These are phyloP conservation scores for Scopulariopsis brevicaulis DNA, from an alignment of 2,329 filamentous ascomycete species.

Conservation along the genomic window DNA sequence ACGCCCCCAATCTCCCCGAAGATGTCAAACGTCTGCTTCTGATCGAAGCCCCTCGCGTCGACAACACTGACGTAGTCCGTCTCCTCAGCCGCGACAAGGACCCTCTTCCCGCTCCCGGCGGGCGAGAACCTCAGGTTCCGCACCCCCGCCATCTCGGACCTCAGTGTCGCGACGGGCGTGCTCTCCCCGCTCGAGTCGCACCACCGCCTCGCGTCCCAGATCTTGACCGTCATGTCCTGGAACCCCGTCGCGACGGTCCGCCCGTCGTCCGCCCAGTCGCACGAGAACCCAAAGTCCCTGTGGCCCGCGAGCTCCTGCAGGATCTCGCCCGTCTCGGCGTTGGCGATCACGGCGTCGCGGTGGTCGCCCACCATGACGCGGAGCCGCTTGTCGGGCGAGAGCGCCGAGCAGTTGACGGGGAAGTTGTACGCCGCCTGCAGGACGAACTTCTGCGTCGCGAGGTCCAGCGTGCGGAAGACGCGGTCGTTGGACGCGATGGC, in stretches of 20 bases:
- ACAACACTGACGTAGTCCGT: constrained; percentile 64
- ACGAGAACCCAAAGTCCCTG: constrained; percentile 62
- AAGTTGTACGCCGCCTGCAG: constrained; percentile 40
- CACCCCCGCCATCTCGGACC: constrained; percentile 56
- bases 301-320: constrained; percentile 51
- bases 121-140: constrained; percentile 64
- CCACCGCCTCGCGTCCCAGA: constrained; percentile 70
- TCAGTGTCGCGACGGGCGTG: constrained; percentile 40
- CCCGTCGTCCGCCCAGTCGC: constrained; percentile 70
- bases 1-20: constrained; percentile 67
- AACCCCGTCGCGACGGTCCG: constrained; percentile 66
- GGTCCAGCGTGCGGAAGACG: constrained; percentile 45
- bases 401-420: constrained; percentile 61
- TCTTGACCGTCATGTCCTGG: constrained; percentile 61
- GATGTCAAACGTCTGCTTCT: constrained; percentile 60
- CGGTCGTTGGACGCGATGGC: constrained; percentile 54
- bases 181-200: constrained; percentile 35
- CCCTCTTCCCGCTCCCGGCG: constrained; percentile 51
- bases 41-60: constrained; percentile 50
- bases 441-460: constrained; percentile 46
- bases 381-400: constrained; percentile 60
- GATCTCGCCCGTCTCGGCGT: constrained; percentile 53
- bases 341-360: constrained; percentile 49
- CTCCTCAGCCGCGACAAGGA: constrained; percentile 64
- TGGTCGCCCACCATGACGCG: constrained; percentile 64